Base-by-base conservation (phyloP, 495 filamentous ascomycete species). In the Talaromyces adpressus region DNA sequence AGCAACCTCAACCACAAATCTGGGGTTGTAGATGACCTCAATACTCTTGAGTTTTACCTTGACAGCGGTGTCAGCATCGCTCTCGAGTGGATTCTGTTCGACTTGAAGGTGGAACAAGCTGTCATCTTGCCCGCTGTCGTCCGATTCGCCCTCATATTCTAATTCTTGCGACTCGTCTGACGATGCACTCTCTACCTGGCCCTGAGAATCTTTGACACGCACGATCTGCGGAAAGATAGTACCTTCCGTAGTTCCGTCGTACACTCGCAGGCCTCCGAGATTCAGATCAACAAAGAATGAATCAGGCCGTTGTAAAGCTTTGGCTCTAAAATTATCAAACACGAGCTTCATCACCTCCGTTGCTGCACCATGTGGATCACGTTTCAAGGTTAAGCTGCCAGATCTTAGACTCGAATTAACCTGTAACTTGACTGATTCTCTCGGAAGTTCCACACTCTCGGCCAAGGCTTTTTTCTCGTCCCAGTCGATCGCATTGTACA, bases 401-500 rank as follows among this genome's bases (percentile, higher is more conserved):
- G 92, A 94, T 59, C 87, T 89, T 25, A 98, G 86, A 52, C 89
- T 91, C 34, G 93, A 87, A 68, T 98, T 90, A 63, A 98, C 78
- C 72, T 97, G 91, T 70, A 97, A 78, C 75, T 97, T 96, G 61
- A 97, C 84, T 59, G 90, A 91, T 64, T 98, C 95, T 53, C 89
- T 85, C 0, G 94, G 94, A 57, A 90, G 82, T 69, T 98, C 93
- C 27, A 98, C 89, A 61, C 87, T 87, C 65, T 94, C 93, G 0
- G 91, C 80, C 34, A 98, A 81, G 3, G 87, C 87, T 58, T 92
- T 89, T 80, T 97, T 97, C 77, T 98, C 94, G 67, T 98, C 91
- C 90, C 92, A 98, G 69, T 97, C 92, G 66, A 98, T 98, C 36
- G 91, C 95, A 66, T 91, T 90, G 69, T 98, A 98, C 8, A 98